These are phyloP conservation scores for Phytophthora ohioensis DNA, from an alignment of 352 stramenopile species.

Conservation along the genomic window DNA sequence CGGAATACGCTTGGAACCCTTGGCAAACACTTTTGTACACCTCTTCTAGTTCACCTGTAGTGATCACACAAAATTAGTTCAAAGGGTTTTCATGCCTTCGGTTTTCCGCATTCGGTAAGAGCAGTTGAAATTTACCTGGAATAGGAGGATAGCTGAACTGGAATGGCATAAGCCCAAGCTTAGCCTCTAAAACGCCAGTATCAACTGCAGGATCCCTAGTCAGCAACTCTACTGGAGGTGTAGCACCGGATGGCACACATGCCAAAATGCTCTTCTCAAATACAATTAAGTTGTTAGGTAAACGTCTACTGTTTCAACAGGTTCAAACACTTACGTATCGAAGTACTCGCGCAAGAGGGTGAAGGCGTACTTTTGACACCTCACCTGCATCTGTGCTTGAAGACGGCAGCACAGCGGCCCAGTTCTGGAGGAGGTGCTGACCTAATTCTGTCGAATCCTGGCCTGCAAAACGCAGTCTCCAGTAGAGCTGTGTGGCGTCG, in stretches of 20 bases:
- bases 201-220: slow-evolving; percentile 47
- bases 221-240: slow-evolving; percentile 34
- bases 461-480: slow-evolving; percentile 82
- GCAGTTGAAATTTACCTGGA: slow-evolving; percentile 25
- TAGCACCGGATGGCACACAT: slow-evolving; percentile 42
- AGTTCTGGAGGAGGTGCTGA: slow-evolving; percentile 67
- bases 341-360: slow-evolving; percentile 61
- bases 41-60: slow-evolving; percentile 46
- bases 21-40: slow-evolving; percentile 68
- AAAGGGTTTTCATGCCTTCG: background rate
- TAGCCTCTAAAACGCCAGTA: slow-evolving; percentile 43
- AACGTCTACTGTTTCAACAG: background rate
- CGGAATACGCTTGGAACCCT: slow-evolving; percentile 73
- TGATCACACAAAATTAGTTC: background rate
- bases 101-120: background rate
- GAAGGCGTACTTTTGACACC: slow-evolving; percentile 40
- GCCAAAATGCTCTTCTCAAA: slow-evolving; percentile 66
- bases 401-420: slow-evolving; percentile 44
- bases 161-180: slow-evolving; percentile 52
- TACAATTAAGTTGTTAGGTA: slow-evolving; percentile 11
- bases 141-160: slow-evolving; percentile 67
- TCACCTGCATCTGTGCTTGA: slow-evolving; percentile 29
- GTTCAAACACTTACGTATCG: slow-evolving; percentile 55
- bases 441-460: slow-evolving; percentile 63
- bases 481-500: slow-evolving; percentile 86